phyloP scores from a whole-genome alignment of 1,284 basidiomycete species.

The Puccinia hordei region DNA sequence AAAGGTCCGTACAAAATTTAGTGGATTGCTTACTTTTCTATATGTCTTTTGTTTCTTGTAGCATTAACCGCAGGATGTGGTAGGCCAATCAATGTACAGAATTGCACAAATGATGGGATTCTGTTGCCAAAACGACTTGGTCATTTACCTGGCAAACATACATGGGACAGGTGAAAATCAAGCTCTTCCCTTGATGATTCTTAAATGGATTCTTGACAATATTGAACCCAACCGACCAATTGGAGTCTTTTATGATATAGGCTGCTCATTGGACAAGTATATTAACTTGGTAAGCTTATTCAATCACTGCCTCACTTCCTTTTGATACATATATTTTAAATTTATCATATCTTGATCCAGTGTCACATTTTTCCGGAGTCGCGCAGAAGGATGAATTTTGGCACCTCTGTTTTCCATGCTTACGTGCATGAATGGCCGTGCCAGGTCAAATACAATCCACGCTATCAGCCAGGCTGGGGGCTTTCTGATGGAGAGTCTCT shows the following conservation, averaged over 20 bases:
- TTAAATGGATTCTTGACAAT: not conserved
- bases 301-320: too few species aligned
- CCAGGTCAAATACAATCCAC: not conserved
- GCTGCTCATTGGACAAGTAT: constrained; percentile 18
- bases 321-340: too few species aligned
- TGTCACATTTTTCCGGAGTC: not conserved
- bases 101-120: not conserved
- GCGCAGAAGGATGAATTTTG: not conserved
- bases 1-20: not conserved
- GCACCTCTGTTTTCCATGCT: not conserved
- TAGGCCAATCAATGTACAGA: constrained; percentile 1
- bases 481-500: constrained; percentile 11
- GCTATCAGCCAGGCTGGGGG: not conserved
- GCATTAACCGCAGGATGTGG: not conserved
- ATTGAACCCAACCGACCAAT: not conserved
- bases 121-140: not conserved
- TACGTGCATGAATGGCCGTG: constrained; percentile 1
- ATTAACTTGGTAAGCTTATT: not conserved
- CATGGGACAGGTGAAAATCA: not conserved
- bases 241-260: constrained; percentile 14
- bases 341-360: too few species aligned
- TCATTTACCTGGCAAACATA: not conserved
- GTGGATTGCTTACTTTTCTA: not conserved
- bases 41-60: not conserved
- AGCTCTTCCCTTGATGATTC: not conserved